Evolutionary conservation across 2,329 filamentous ascomycete genomes (phyloP).

Genomic region (Neocucurbitaria cava): DNA sequence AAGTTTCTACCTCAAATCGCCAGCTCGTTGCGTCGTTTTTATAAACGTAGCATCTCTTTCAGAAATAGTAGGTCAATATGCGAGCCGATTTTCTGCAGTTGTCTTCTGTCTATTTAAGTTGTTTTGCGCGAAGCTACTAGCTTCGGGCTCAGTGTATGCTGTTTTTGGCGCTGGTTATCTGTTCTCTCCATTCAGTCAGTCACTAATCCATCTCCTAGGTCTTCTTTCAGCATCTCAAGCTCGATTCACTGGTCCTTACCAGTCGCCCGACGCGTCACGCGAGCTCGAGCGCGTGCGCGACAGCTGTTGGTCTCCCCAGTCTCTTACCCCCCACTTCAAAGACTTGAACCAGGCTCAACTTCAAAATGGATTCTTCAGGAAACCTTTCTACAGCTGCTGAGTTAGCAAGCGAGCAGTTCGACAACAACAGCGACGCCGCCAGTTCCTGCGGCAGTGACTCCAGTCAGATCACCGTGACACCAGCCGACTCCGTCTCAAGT

Average conservation of each 20-base stretch:
- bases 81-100: not conserved
- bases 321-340: not conserved
- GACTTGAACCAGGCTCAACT: not conserved
- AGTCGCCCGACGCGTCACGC: not conserved
- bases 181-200: not conserved
- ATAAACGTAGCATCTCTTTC: not conserved
- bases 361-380: not conserved
- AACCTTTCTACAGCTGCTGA: not conserved
- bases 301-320: conserved; percentile 1
- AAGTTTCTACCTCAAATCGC: too few species aligned
- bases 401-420: not conserved
- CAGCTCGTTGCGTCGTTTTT: not conserved
- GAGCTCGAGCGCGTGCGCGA: not conserved
- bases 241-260: not conserved
- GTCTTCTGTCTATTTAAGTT: not conserved
- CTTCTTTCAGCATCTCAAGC: not conserved
- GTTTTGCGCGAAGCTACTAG: not conserved
- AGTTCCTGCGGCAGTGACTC: not conserved
- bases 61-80: not conserved
- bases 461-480: conserved; percentile 7
- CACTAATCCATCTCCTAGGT: not conserved
- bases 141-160: too few species aligned
- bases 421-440: not conserved
- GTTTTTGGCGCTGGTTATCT: too few species aligned
- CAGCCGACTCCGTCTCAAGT: conserved; percentile 1